Evolutionary conservation across 768 basidiomycete genomes (phyloP), one percentile per base, ranked within the genome.

Genomic region (Cyclocybe cylindracea): DNA sequence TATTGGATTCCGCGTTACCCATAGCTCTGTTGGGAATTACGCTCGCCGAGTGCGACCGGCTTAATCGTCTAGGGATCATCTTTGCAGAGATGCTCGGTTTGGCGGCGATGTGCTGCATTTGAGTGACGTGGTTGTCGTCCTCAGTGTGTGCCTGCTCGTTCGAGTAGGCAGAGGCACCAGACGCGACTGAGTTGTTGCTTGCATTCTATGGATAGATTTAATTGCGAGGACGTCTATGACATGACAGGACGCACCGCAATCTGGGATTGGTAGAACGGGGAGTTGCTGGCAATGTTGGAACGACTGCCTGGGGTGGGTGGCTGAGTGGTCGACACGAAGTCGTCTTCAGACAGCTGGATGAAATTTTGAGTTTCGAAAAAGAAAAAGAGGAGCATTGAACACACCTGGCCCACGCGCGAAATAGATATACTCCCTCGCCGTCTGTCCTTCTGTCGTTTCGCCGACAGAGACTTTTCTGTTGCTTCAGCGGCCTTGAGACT

Each of bases 381-480:
- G 34, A 10, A 19, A 34, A 8, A 36, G 18, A 46, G 10, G 10
- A 4, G 1, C 6, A 36, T 11, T 33, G 14, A 14, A 38, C 71
- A 51, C 43, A 85, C 83, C 76, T 84, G 78, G 24, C 85, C 84
- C 56, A 85, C 82, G 13, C 80, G 73, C 48, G 82, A 81, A 39
- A 86, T 73, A 1, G 83, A 84, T 35, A 86, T 73, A 46, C 79
- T 83, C 13, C 77, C 78, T 42, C 76, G 68, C 51, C 76, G 71
- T 39, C 72, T 68, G 37, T 66, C 65, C 44, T 71, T 76, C n/a
- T 58, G 61, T 57, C 60, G 68, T 49, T 33, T 66, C 37, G 48
- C 61, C 54, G 61, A 62, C 56, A 46, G 56, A 43, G 40, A 58
- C 39, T 50, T 63, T 48, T 42, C 44, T 46, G 51, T 53, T 42